phyloP scores from a whole-genome alignment of 768 basidiomycete species.

The Kwoniella botswanensis region DNA sequence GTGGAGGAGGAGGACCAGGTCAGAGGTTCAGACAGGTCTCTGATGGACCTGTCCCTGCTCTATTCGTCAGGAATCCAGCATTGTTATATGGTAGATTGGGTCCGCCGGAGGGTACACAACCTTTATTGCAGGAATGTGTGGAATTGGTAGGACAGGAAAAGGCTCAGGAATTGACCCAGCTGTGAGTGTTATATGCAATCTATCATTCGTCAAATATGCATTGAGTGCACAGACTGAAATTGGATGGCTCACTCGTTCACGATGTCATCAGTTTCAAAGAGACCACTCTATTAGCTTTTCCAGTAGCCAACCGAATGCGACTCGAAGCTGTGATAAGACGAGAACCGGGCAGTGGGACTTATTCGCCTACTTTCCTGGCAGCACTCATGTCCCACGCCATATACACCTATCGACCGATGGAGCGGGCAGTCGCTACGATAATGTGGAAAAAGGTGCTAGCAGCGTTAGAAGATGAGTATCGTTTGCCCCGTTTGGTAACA shows the following conservation, averaged over 20 bases:
- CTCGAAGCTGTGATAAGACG: conserved; percentile 19
- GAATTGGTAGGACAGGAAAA: conserved; percentile 10
- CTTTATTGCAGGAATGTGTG: neutral
- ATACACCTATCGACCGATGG: conserved; percentile 22
- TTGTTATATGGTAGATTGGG: conserved; percentile 26
- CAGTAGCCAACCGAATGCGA: conserved; percentile 23
- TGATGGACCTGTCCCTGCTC: conserved; percentile 20
- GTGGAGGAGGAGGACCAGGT: conserved; percentile 7
- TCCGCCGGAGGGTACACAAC: conserved; percentile 19
- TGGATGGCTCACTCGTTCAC: neutral
- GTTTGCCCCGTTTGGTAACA: conserved; percentile 29
- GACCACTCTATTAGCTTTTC: conserved; percentile 27
- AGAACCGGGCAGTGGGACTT: conserved; percentile 3
- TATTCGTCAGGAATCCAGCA: conserved; percentile 26
- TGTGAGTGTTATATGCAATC: conserved; percentile 3
- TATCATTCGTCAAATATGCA: neutral
- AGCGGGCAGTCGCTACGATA: conserved; percentile 13
- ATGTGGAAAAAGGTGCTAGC: conserved; percentile 29
- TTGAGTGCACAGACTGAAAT: neutral
- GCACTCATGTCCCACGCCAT: conserved; percentile 26
- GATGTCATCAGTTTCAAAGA: conserved; percentile 11
- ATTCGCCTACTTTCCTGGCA: conserved; percentile 27
- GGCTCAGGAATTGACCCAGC: conserved; percentile 13
- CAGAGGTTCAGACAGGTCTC: conserved; percentile 31
- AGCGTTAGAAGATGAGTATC: conserved; percentile 33